Conservation (phyloP, 1,139 yeast species). For the Sugiyamaella paludigena region DNA sequence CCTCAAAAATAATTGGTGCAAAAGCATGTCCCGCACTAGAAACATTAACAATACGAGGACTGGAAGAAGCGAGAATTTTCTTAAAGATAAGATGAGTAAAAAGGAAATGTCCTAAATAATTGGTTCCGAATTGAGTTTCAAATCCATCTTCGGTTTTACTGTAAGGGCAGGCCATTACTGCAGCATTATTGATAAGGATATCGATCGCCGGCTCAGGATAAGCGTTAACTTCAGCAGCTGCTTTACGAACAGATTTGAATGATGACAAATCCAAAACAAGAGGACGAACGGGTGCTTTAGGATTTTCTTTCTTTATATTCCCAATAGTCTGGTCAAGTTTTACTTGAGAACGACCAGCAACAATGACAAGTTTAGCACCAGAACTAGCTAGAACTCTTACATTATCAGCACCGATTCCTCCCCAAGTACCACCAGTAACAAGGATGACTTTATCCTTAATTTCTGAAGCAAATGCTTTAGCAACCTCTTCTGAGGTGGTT, state of each 20-base stretch:
- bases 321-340: slow-evolving; percentile 20
- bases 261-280: slow-evolving; percentile 16
- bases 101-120: slow-evolving; percentile 61
- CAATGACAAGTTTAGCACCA: slow-evolving; percentile 27
- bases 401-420: slow-evolving; percentile 30
- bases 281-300: slow-evolving; percentile 6
- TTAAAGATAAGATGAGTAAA: slow-evolving; percentile 16
- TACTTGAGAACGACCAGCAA: slow-evolving; percentile 28
- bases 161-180: slow-evolving; percentile 18
- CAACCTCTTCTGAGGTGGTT: slow-evolving; percentile 19
- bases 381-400: slow-evolving; percentile 22
- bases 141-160: slow-evolving; percentile 49
- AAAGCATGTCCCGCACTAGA: slow-evolving; percentile 61
- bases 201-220: slow-evolving; percentile 11
- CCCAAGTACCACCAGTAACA: slow-evolving; percentile 31
- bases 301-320: slow-evolving; percentile 7
- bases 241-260: slow-evolving; percentile 13
- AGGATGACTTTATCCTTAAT: slow-evolving; percentile 36
- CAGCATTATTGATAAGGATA: slow-evolving; percentile 20
- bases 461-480: slow-evolving; percentile 5
- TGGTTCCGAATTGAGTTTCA: slow-evolving; percentile 71
- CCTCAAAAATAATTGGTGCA: slow-evolving; percentile 32
- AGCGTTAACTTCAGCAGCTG: slow-evolving; percentile 12
- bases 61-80: slow-evolving; percentile 18
- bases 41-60: slow-evolving; percentile 60